Evolutionary conservation across 768 basidiomycete genomes (phyloP), one percentile per base, ranked within the genome.

Genomic region (Rhodotorula graminis): DNA sequence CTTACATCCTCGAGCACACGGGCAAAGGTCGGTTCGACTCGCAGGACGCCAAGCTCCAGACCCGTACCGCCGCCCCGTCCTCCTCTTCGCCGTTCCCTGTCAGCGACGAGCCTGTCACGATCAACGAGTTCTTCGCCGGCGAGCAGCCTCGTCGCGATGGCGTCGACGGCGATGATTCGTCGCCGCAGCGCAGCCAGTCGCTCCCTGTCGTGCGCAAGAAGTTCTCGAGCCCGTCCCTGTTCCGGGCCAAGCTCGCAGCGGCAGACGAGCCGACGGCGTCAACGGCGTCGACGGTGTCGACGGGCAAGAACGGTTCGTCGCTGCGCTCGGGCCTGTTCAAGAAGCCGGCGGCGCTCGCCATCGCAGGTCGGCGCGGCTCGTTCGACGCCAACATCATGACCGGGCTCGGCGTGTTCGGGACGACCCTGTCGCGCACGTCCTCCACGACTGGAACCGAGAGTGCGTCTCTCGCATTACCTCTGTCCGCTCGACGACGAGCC

Each of bases 391-490:
- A 29, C 3, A 59, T 55, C 14, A 58, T 64, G 69, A 47, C 63
- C 1, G 69, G 63, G 9, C 50, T 70, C 50, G 69, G 64, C 29
- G 50, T 65, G n/a, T 56, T 49, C 21, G 68, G 62, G 0, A 37
- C 62, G 52, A 55, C 61, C 10, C 50, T 71, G 65, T 65, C 69
- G 25, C 61, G 60, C 60, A 23, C 81, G 81, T 2, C 83, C 80
- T 44, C 76, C 79, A 42, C 77, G 82, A 5, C 74, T 76, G 50
- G 81, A 79, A 23, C 42, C 47, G 72, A 71, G 14, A 53, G 71
- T 58, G 14, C 33, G 53, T 59, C 58, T 23, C 64, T 65, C 66
- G 25, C n/a, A n/a, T 42, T 29, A 25, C 18, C 53, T 44, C 46
- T 25, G 25, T 25, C 37, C 9, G 37, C 37, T 37, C 37, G 37